phyloP scores from a whole-genome alignment of 2,329 filamentous ascomycete species.

The Sarocladium kiliense region DNA sequence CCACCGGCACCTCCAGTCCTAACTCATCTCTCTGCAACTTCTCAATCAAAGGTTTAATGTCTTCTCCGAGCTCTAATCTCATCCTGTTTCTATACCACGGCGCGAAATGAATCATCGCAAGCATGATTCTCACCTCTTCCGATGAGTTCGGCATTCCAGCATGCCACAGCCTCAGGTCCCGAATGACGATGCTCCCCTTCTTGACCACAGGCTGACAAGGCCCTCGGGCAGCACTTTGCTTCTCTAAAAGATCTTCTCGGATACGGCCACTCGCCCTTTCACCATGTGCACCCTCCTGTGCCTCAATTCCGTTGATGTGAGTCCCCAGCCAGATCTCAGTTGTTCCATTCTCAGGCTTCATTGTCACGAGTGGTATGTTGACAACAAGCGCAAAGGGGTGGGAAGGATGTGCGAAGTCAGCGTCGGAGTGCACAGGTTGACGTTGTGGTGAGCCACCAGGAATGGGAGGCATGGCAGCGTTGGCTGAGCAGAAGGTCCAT shows the following conservation, averaged over 20 bases:
- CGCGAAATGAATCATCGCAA: conserved; percentile 57
- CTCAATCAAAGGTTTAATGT: conserved; percentile 40
- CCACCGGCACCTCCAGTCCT: conserved; percentile 43
- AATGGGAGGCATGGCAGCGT: conserved; percentile 48
- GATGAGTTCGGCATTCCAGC: conserved; percentile 56
- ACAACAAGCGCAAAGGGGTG: conserved; percentile 51
- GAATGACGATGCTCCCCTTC: conserved; percentile 51
- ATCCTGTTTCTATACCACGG: conserved; percentile 54
- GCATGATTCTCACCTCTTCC: conserved; percentile 47
- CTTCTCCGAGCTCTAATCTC: conserved; percentile 47
- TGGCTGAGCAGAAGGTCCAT: conserved; percentile 55
- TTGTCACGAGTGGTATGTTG: conserved; percentile 47
- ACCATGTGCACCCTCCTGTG: conserved; percentile 45
- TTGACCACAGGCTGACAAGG: conserved; percentile 45
- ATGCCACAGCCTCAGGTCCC: conserved; percentile 59
- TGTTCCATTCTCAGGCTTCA: conserved; percentile 46
- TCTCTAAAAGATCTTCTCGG: conserved; percentile 31
- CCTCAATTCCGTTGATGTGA: conserved; percentile 31
- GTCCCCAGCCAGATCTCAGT: conserved; percentile 58
- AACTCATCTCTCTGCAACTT: conserved; percentile 30
- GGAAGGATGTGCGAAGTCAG: conserved; percentile 49
- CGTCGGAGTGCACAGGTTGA: conserved; percentile 55
- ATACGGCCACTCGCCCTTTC: conserved; percentile 49
- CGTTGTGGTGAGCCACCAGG: conserved; percentile 31
- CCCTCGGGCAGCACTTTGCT: conserved; percentile 29